These are phyloP conservation scores for Ciborinia camelliae DNA, from an alignment of 2,329 filamentous ascomycete genomes.

Conservation along the genomic window DNA sequence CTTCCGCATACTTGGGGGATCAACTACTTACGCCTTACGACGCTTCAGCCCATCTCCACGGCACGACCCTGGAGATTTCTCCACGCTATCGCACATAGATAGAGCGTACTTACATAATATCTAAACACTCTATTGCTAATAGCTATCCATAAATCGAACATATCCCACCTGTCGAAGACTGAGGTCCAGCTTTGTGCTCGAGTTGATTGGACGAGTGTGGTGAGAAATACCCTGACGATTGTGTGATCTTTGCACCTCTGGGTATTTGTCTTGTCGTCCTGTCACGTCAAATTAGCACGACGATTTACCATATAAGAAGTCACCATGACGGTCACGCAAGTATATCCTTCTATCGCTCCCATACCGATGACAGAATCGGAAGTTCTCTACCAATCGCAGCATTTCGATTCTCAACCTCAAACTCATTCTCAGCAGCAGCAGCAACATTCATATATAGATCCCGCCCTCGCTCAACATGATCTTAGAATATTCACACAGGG, in stretches of 20 bases:
- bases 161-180: slow-evolving; percentile 6
- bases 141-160: slow-evolving; percentile 15
- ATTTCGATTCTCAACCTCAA: slow-evolving; percentile 10
- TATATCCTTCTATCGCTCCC: slow-evolving; percentile 15
- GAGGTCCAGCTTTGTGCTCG: slow-evolving; percentile 1
- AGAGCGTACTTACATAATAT: slow-evolving; percentile 12
- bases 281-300: background rate
- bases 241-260: slow-evolving; percentile 7
- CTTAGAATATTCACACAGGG: slow-evolving; percentile 4
- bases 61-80: background rate
- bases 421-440: background rate
- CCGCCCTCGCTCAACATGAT: slow-evolving; percentile 6
- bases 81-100: slow-evolving; percentile 7
- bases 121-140: slow-evolving; percentile 4
- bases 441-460: slow-evolving; percentile 4
- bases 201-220: background rate
- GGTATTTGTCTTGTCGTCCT: slow-evolving; percentile 1
- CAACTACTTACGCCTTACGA: slow-evolving; percentile 12
- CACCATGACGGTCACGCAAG: slow-evolving; percentile 11
- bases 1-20: slow-evolving; percentile 2
- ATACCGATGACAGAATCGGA: slow-evolving; percentile 3
- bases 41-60: slow-evolving; percentile 7
- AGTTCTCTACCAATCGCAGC: slow-evolving; percentile 8
- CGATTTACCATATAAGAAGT: background rate
- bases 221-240: slow-evolving; percentile 3